phyloP scores from a whole-genome alignment of 2,329 filamentous ascomycete species.

The Hypocreales sp. region DNA sequence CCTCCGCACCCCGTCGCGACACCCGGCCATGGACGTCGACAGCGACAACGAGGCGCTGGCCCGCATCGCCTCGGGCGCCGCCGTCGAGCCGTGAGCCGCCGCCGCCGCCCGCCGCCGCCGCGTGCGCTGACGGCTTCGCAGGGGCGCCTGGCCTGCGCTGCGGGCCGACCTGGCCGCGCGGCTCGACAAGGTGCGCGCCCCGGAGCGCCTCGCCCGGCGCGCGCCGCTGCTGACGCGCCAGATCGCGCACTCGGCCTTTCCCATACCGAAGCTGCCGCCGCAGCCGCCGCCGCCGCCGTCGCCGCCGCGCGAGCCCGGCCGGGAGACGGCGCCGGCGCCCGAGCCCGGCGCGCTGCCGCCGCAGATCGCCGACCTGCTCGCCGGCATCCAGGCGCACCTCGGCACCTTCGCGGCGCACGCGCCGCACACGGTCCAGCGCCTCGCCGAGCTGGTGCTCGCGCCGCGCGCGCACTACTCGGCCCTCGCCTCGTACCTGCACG shows the following conservation, averaged over 20 bases:
- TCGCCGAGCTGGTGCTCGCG: slow-evolving; percentile 69
- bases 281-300: slow-evolving; percentile 26
- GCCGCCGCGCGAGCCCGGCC: slow-evolving; percentile 44
- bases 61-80: slow-evolving; percentile 32
- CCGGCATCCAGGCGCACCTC: slow-evolving; percentile 45
- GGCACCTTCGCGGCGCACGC: slow-evolving; percentile 58
- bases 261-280: slow-evolving; percentile 45
- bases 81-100: slow-evolving; percentile 37
- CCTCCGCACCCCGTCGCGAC: no score
- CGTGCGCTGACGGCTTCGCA: slow-evolving; percentile 21
- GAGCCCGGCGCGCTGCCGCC: slow-evolving; percentile 40
- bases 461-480: slow-evolving; percentile 70
- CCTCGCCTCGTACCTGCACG: slow-evolving; percentile 74
- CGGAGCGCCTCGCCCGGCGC: slow-evolving; percentile 2
- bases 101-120: slow-evolving; percentile 4
- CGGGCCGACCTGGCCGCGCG: slow-evolving; percentile 49
- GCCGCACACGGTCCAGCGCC: slow-evolving; percentile 83
- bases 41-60: slow-evolving; percentile 32
- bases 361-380: slow-evolving; percentile 46
- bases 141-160: slow-evolving; percentile 53
- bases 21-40: slow-evolving; percentile 39
- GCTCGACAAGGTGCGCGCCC: slow-evolving; percentile 41
- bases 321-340: slow-evolving; percentile 44
- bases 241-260: slow-evolving; percentile 65
- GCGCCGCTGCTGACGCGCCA: slow-evolving; percentile 16